phyloP scores from a whole-genome alignment of 495 filamentous ascomycete species.

The Daldinia bambusicola region DNA sequence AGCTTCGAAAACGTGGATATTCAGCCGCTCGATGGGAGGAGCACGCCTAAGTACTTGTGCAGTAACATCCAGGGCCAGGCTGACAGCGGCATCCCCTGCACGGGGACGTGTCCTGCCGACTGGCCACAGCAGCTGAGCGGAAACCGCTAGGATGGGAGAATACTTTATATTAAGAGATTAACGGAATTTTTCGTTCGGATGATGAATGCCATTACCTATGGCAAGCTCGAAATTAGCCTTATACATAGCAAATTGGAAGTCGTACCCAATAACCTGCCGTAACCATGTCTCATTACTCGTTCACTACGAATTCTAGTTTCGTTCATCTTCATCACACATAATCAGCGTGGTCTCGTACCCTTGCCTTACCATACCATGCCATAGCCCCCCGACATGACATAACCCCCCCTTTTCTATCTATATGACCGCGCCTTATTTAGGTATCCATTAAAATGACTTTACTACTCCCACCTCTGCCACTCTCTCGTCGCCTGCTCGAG shows the following conservation, averaged over 20 bases:
- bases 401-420: slow-evolving; percentile 10
- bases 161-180: no score
- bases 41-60: slow-evolving; percentile 57
- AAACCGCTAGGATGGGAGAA: slow-evolving; percentile 43
- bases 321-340: slow-evolving; percentile 25
- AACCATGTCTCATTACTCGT: slow-evolving; percentile 40
- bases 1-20: slow-evolving; percentile 64
- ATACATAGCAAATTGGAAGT: neutral
- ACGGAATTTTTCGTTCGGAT: neutral
- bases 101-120: slow-evolving; percentile 55
- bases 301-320: slow-evolving; percentile 13
- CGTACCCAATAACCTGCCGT: neutral
- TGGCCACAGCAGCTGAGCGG: slow-evolving; percentile 59
- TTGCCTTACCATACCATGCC: neutral
- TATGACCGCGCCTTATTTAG: neutral
- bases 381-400: neutral
- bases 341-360: slow-evolving; percentile 28
- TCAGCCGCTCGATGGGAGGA: slow-evolving; percentile 53
- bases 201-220: neutral
- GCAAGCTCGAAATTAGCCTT: neutral
- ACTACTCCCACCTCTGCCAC: slow-evolving; percentile 68
- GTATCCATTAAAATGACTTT: slow-evolving; percentile 25
- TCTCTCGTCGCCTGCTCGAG: slow-evolving; percentile 59
- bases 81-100: slow-evolving; percentile 51
- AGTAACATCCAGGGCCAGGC: slow-evolving; percentile 57